Conservation (phyloP, 768 basidiomycete genomes). For the Dioszegia aurantiaca region DNA sequence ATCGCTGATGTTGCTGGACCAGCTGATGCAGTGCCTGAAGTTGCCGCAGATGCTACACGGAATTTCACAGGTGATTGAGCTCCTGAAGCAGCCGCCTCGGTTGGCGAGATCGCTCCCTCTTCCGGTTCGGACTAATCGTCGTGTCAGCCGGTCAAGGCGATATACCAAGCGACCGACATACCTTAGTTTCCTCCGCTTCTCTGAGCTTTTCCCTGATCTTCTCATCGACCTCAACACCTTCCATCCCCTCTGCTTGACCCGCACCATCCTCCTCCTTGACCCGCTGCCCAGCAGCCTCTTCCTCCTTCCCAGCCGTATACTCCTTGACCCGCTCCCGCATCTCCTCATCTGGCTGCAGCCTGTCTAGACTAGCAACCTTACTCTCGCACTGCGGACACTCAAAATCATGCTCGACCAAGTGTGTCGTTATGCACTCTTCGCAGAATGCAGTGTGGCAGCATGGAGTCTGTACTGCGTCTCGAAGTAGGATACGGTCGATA, state of each 20-base stretch:
- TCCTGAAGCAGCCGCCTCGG: neutral
- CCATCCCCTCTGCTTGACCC: neutral
- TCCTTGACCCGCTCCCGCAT: slow-evolving; percentile 72
- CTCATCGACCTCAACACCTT: slow-evolving; percentile 45
- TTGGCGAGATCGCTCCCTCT: slow-evolving; percentile 16
- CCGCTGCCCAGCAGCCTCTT: slow-evolving; percentile 48
- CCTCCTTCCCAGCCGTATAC: slow-evolving; percentile 66
- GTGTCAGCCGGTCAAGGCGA: too few relatives aligned
- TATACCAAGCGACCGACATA: too few relatives aligned
- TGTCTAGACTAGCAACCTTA: slow-evolving; percentile 84
- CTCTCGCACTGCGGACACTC: slow-evolving; percentile 84
- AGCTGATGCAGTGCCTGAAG: neutral
- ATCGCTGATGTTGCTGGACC: slow-evolving; percentile 5
- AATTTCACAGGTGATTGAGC: neutral
- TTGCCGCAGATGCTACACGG: slow-evolving; percentile 1
- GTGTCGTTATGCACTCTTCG: slow-evolving; percentile 94
- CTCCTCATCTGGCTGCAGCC: slow-evolving; percentile 74
- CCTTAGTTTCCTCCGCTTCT: slow-evolving; percentile 14
- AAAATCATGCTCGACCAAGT: slow-evolving; percentile 92
- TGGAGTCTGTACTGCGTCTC: slow-evolving; percentile 91
- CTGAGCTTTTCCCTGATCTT: slow-evolving; percentile 55
- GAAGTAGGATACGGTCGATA: slow-evolving; percentile 87
- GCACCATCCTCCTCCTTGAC: slow-evolving; percentile 18
- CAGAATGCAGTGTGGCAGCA: slow-evolving; percentile 89
- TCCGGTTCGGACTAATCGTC: slow-evolving; percentile 12